Conservation (phyloP, 2,329 filamentous ascomycete genomes). For the Fusarium incarnatum region DNA sequence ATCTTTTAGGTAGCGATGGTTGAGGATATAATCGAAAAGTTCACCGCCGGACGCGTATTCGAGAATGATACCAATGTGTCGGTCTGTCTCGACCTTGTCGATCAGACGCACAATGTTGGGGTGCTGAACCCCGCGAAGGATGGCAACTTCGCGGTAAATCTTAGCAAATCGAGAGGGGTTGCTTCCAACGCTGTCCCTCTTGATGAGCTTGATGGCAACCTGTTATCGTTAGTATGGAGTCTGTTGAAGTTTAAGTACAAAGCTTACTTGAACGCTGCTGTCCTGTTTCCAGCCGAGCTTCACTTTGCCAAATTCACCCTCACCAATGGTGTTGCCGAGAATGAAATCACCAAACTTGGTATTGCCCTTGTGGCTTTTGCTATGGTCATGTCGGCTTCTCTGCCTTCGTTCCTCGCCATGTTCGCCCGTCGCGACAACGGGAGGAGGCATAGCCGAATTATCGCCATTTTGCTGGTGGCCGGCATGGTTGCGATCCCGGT, state of each 20-base stretch:
- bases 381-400: constrained; percentile 71
- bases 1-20: constrained; percentile 96
- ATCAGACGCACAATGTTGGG: constrained; percentile 97
- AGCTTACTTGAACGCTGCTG: constrained; percentile 79
- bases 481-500: constrained; percentile 46
- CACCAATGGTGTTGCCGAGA: constrained; percentile 93
- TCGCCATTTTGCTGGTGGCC: constrained; percentile 41
- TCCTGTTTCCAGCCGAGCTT: constrained; percentile 99
- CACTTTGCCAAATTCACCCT: constrained; percentile 98
- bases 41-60: constrained; percentile 98
- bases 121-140: constrained; percentile 87
- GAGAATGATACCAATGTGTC: constrained; percentile 97
- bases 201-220: constrained; percentile 98
- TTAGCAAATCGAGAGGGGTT: constrained; percentile 93
- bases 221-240: constrained; percentile 52
- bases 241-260: not conserved
- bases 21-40: constrained; percentile 97
- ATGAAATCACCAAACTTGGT: constrained; percentile 96
- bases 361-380: constrained; percentile 67
- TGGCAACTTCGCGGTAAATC: constrained; percentile 96
- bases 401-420: constrained; percentile 61
- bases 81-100: constrained; percentile 98
- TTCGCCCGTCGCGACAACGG: constrained; percentile 58
- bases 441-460: constrained; percentile 60
- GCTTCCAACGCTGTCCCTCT: constrained; percentile 86